Conservation (phyloP, 2,329 filamentous ascomycete species). For the Aaosphaeria pasadenensis region DNA sequence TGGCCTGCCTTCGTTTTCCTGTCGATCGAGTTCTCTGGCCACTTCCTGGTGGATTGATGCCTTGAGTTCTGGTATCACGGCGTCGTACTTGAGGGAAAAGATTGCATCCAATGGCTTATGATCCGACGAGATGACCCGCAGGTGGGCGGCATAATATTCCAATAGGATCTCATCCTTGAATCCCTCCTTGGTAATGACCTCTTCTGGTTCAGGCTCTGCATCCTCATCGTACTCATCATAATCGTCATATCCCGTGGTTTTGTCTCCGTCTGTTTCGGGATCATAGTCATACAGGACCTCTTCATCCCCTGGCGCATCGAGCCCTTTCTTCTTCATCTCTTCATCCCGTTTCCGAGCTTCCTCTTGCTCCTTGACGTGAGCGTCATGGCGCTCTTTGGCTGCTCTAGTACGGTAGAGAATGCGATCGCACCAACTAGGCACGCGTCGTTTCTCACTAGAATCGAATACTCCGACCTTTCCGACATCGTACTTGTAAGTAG, state of each 20-base stretch:
- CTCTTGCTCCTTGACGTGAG: constrained; percentile 61
- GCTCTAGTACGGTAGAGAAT: constrained; percentile 79
- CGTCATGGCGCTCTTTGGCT: constrained; percentile 66
- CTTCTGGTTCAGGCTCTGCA: constrained; percentile 44
- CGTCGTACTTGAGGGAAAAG: constrained; percentile 82
- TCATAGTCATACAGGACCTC: constrained; percentile 88
- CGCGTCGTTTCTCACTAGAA: constrained; percentile 88
- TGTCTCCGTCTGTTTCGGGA: constrained; percentile 70
- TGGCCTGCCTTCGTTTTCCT: constrained; percentile 86
- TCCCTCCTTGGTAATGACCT: constrained; percentile 58
- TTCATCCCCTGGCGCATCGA: constrained; percentile 71
- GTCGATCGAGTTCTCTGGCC: constrained; percentile 80
- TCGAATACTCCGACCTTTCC: constrained; percentile 93
- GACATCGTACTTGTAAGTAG: constrained; percentile 96
- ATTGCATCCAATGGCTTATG: constrained; percentile 88
- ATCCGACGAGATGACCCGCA: constrained; percentile 86
- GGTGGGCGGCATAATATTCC: constrained; percentile 81
- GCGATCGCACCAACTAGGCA: constrained; percentile 95
- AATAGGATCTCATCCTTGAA: constrained; percentile 54
- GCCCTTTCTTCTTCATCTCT: constrained; percentile 77
- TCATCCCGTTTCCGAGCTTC: constrained; percentile 71
- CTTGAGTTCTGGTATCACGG: constrained; percentile 81
- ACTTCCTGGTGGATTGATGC: constrained; percentile 82
- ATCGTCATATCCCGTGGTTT: constrained; percentile 34
- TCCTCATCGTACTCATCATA: constrained; percentile 57